Evolutionary conservation across 2,329 filamentous ascomycete species (phyloP), one percentile per base, ranked within the genome.

Genomic region (Aspergillus sp.): DNA sequence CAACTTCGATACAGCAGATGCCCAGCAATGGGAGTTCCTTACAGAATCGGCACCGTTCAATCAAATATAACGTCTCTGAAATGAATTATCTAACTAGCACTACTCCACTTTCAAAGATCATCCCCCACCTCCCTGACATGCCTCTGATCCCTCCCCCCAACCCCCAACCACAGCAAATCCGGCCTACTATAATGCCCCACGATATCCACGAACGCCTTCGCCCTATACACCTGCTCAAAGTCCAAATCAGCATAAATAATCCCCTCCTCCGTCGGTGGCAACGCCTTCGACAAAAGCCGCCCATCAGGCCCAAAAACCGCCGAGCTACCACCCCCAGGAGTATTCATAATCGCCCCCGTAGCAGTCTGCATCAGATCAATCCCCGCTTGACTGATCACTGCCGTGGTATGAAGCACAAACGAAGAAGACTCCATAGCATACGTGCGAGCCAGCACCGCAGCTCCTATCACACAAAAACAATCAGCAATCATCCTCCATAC

Each of bases 351-450:
- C 0, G 78, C 64, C 0, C 78, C 77, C 0, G 74, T 75, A 10
- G 73, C 66, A 0, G 80, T 82, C 8, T 73, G 70, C 68, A 85
- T 77, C 2, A 60, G 54, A 3, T 79, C 66, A 11, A 83, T 76
- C 0, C 80, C 84, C 17, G 75, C 68, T 4, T 80, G 64, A 0
- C 75, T 77, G 54, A 84, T 75, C 3, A 86, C 75, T 0, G 78
- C 71, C 0, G 83, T 84, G 52, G 73, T 73, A 63, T 85, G 83
- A 3, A 86, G 76, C 1, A 88, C 84, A 61, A 82, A 87, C 0
- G 81, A 70, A 6, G 77, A 75, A 1, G 82, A 80, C 66, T 88
- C 85, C 10, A 87, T 80, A 1, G 85, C 84, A 64, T 86, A 86
- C 0, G 80, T 78, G 61, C 82, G 82, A 0, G 83, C 81, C 1